These are phyloP conservation scores for Collybiopsis confluens DNA, from an alignment of 768 basidiomycete species.

Conservation along the genomic window DNA sequence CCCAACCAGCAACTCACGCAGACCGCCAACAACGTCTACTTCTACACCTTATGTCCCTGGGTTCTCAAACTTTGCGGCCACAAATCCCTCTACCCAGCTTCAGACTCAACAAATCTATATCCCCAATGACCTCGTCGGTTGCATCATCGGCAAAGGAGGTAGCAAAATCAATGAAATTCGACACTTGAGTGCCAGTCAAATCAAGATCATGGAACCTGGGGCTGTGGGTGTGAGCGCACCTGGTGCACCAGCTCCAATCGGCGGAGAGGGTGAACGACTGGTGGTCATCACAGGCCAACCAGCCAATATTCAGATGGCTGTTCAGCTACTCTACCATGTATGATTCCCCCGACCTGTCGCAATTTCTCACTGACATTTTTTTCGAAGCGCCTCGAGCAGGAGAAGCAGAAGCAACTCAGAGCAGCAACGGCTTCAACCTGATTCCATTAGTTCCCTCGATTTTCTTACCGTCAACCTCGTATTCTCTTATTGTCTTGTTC, in stretches of 20 bases:
- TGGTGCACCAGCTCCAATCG: constrained; percentile 58
- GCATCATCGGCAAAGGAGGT: constrained; percentile 97
- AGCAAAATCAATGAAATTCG: constrained; percentile 99
- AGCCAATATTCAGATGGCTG: constrained; percentile 93
- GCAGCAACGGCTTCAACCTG: constrained; percentile 20
- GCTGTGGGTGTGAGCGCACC: constrained; percentile 65
- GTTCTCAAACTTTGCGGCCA: constrained; percentile 45
- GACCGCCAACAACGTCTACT: constrained; percentile 30
- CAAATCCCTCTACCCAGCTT: constrained; percentile 62
- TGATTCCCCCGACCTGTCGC: constrained; percentile 21
- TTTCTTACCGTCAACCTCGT: not conserved
- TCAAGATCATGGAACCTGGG: constrained; percentile 98
- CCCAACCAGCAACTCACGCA: constrained; percentile 56
- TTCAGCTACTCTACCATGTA: constrained; percentile 85
- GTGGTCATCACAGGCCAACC: constrained; percentile 98
- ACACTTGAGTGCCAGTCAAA: constrained; percentile 90
- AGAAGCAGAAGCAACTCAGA: constrained; percentile 79
- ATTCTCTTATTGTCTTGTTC: too few relatives aligned
- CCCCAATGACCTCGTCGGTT: constrained; percentile 94
- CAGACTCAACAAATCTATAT: constrained; percentile 99
- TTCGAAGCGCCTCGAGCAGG: constrained; percentile 75
- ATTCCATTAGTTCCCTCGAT: not conserved
- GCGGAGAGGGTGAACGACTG: constrained; percentile 82
- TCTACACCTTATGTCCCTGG: constrained; percentile 74
- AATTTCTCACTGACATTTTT: constrained; percentile 1